These are phyloP conservation scores for Globisporangium carolinianum DNA, from an alignment of 352 stramenopile genomes.

Conservation along the genomic window DNA sequence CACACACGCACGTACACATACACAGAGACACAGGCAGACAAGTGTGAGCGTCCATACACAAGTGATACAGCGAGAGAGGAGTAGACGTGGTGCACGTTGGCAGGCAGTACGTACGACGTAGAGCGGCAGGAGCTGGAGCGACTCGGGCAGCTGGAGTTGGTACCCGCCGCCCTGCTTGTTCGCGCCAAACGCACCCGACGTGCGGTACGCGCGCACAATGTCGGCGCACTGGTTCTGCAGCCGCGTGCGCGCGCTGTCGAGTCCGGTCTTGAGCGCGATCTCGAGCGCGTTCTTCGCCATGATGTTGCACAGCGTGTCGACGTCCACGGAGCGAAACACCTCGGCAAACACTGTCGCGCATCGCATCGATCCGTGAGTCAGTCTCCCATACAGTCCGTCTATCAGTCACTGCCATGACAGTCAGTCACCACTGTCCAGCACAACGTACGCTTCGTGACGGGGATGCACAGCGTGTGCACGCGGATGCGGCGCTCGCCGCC, in stretches of 20 bases:
- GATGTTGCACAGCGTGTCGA: slow-evolving; percentile 92
- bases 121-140: slow-evolving; percentile 92
- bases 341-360: slow-evolving; percentile 76
- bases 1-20: neutral
- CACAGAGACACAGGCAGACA: neutral
- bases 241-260: slow-evolving; percentile 91
- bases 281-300: slow-evolving; percentile 95
- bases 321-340: slow-evolving; percentile 90
- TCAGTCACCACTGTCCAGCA: neutral
- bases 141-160: slow-evolving; percentile 84
- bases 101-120: slow-evolving; percentile 74
- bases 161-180: slow-evolving; percentile 62
- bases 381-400: neutral
- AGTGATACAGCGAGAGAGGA: too few relatives aligned
- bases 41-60: neutral
- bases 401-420: neutral
- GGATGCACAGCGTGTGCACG: slow-evolving; percentile 95
- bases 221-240: slow-evolving; percentile 92
- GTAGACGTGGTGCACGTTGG: too few relatives aligned
- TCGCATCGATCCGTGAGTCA: neutral
- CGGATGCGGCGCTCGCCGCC: slow-evolving; percentile 96
- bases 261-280: slow-evolving; percentile 89
- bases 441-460: slow-evolving; percentile 81
- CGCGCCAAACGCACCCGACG: slow-evolving; percentile 60
- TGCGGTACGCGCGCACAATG: slow-evolving; percentile 90